Base-by-base conservation (phyloP, 495 filamentous ascomycete genomes). In the Aspergillus sclerotioniger region DNA sequence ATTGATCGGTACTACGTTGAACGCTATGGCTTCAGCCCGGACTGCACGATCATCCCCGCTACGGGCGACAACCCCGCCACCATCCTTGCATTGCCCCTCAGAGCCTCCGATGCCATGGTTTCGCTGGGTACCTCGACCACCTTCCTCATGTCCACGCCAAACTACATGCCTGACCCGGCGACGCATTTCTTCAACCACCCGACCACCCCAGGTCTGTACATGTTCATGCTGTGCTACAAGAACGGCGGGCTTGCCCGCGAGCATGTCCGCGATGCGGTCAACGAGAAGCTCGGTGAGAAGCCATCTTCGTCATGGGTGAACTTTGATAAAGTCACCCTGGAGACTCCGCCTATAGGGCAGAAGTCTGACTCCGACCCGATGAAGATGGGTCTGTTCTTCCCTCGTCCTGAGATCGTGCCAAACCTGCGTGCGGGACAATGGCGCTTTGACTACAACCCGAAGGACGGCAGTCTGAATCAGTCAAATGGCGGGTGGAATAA, bases 171-270 rank as follows among this genome's bases (percentile, higher is more conserved):
- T 1, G 89, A 96, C 64, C 89, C 90, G 0, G 83, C 87, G 16
- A 91, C 90, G 35, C 91, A 96, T 76, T 90, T 92, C 76, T 90
- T 96, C 79, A 90, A 93, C 73, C 89, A 94, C 72, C 90, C 90
- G 1, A 91, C 91, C 31, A 91, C 88, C 0, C 75, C 85, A 6
- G 87, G 87, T 3, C 79, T 93, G 43, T 90, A 91, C 75, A 91
- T 98, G 92, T 98, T 98, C 74, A 98, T 98, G 94, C 87, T 98
- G 29, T 98, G 94, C 79, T 98, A 98, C 79, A 97, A 97, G 73
- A 98, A 98, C 76, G 94, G 94, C 57, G 90, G 90, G 0, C 82
- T 98, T 0, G 94, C 94, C 0, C 90, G 94, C 45, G 94, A 98
- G 68, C 83, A 89, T 49, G 82, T 96, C 55, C 87, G 93, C 31